Conservation (phyloP, 768 basidiomycete species). For the Clitopilus passeckerianus region DNA sequence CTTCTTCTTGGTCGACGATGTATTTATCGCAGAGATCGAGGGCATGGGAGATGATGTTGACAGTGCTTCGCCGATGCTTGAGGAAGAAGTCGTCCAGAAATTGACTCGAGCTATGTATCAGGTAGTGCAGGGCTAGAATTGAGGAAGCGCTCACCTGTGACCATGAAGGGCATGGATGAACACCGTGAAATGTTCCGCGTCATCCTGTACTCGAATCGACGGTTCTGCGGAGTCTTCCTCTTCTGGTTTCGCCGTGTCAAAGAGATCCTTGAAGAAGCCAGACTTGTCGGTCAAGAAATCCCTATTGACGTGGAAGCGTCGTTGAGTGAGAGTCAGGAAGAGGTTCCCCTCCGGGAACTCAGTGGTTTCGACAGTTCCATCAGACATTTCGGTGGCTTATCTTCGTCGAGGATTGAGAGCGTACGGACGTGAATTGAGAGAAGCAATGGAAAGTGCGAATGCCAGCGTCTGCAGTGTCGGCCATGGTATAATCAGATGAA, state of each 20-base stretch:
- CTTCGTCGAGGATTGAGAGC: not conserved
- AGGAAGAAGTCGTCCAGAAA: conserved; percentile 6
- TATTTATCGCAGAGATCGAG: conserved; percentile 9
- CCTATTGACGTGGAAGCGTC: conserved; percentile 4
- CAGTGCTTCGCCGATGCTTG: conserved; percentile 1
- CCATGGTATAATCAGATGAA: not conserved
- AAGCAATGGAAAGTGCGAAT: not conserved
- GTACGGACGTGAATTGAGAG: too few species aligned
- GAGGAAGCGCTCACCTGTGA: conserved; percentile 1
- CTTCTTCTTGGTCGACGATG: not conserved
- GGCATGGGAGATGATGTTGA: conserved; percentile 4
- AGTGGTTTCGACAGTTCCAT: not conserved
- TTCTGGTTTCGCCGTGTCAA: not conserved
- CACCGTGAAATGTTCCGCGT: conserved; percentile 3
- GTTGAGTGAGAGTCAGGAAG: not conserved
- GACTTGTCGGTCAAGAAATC: conserved; percentile 3
- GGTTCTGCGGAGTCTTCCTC: conserved; percentile 2
- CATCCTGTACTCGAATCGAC: conserved; percentile 3
- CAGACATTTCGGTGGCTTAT: not conserved
- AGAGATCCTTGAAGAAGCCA: conserved; percentile 7
- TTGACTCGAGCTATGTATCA: not conserved
- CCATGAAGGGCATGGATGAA: conserved; percentile 8
- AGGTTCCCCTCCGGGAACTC: conserved; percentile 7
- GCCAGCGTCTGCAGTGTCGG: not conserved
- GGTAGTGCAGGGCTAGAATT: not conserved